Conservation (phyloP, 2,329 filamentous ascomycete genomes). For the Beauveria australis region DNA sequence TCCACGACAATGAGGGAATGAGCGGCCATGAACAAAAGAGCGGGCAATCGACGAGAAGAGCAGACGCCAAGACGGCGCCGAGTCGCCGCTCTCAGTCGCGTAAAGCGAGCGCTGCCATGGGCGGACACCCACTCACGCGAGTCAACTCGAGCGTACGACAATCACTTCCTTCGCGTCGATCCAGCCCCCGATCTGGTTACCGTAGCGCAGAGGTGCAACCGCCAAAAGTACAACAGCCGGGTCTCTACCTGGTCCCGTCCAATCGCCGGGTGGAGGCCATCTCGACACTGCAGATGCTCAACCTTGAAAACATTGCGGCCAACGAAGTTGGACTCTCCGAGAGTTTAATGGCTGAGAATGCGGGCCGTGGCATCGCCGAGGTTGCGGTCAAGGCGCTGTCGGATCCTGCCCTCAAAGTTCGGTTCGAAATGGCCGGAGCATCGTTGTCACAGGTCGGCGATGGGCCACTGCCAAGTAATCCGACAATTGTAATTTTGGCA, state of each 20-base stretch:
- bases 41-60: conserved; percentile 39
- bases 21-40: conserved; percentile 45
- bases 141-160: conserved; percentile 39
- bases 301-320: conserved; percentile 83
- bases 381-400: conserved; percentile 63
- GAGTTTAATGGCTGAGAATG: conserved; percentile 86
- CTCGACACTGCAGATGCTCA: conserved; percentile 76
- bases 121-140: conserved; percentile 35
- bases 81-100: conserved; percentile 47
- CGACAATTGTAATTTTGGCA: conserved; percentile 65
- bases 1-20: conserved; percentile 33
- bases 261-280: conserved; percentile 54
- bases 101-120: conserved; percentile 40
- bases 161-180: conserved; percentile 23
- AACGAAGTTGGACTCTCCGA: conserved; percentile 81
- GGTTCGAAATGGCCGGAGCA: conserved; percentile 35
- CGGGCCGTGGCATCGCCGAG: conserved; percentile 80
- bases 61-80: conserved; percentile 43
- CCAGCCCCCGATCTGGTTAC: conserved; percentile 22
- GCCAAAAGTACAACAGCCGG: conserved; percentile 28
- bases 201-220: conserved; percentile 26
- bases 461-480: conserved; percentile 22
- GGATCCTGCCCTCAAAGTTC: conserved; percentile 52
- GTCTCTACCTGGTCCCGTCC: conserved; percentile 47
- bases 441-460: conserved; percentile 18